Evolutionary conservation across 108 stramenopile species (phyloP).

Genomic region (Heterococcus sp.): DNA sequence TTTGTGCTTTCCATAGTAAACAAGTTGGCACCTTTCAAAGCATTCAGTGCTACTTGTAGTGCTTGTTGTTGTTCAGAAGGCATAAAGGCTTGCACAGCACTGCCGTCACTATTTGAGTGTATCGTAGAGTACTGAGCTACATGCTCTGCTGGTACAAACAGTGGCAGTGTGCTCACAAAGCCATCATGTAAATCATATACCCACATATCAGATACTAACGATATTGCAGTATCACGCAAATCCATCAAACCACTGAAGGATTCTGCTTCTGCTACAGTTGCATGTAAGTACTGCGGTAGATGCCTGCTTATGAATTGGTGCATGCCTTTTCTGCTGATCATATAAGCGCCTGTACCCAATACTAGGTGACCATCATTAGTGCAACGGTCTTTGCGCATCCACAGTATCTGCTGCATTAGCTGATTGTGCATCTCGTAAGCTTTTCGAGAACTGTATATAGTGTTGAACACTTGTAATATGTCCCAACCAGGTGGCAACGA

Average conservation of each 20-base stretch:
- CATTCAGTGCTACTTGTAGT: no score
- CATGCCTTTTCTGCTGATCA: not conserved
- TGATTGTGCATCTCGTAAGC: not conserved
- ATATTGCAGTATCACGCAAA: not conserved
- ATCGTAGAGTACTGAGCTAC: no score
- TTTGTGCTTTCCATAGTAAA: no score
- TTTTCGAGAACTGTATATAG: not conserved
- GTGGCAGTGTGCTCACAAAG: not conserved
- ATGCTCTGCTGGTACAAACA: not conserved
- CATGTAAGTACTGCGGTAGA: not conserved
- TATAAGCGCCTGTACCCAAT: not conserved
- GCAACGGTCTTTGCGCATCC: not conserved
- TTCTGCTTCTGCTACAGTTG: not conserved
- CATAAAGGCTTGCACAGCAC: no score
- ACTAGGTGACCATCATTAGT: not conserved
- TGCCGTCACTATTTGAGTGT: no score
- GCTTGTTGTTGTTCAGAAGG: no score
- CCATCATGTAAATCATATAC: not conserved
- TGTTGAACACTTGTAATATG: not conserved
- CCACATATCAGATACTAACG: not conserved
- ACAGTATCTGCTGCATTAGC: not conserved
- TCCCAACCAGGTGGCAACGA: not conserved
- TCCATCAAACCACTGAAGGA: not conserved
- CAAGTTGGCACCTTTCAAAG: no score
- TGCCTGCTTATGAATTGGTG: not conserved